Conservation (phyloP, 2,329 filamentous ascomycete species). For the Aspergillus caelatus region DNA sequence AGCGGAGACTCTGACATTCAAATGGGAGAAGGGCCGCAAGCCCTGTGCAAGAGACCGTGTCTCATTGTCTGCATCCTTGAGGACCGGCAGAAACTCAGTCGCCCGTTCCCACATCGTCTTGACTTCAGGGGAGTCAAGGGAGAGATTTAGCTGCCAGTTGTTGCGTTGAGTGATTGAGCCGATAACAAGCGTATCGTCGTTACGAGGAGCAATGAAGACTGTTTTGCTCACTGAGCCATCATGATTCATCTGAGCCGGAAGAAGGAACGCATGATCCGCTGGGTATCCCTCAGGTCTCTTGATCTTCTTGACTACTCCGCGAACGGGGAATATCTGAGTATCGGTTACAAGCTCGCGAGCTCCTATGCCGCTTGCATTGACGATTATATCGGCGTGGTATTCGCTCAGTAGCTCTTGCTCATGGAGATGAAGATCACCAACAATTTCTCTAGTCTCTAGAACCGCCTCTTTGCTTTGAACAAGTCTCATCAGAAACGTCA, state of each 20-base stretch:
- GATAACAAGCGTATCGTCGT: neutral
- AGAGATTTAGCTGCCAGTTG: constrained; percentile 1
- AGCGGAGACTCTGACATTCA: neutral
- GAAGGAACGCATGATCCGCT: neutral
- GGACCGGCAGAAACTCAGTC: neutral
- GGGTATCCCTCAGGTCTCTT: neutral
- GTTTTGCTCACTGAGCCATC: neutral
- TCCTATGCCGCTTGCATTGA: constrained; percentile 3
- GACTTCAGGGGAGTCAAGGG: constrained; percentile 1
- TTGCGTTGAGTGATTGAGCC: constrained; percentile 2
- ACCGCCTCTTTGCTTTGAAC: neutral
- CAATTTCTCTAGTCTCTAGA: neutral
- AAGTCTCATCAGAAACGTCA: neutral
- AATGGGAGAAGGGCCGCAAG: neutral
- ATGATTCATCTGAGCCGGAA: neutral
- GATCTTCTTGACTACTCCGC: neutral
- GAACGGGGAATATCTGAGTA: neutral
- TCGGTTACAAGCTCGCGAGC: neutral
- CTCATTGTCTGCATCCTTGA: neutral
- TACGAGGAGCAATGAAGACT: neutral
- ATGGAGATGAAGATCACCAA: neutral
- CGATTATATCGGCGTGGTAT: neutral
- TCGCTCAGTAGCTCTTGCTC: neutral
- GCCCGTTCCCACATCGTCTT: constrained; percentile 1
- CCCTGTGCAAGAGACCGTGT: neutral